Evolutionary conservation across 1,284 basidiomycete species (phyloP), one percentile per base, ranked within the genome.

Genomic region (Xerocomus amazonicus): DNA sequence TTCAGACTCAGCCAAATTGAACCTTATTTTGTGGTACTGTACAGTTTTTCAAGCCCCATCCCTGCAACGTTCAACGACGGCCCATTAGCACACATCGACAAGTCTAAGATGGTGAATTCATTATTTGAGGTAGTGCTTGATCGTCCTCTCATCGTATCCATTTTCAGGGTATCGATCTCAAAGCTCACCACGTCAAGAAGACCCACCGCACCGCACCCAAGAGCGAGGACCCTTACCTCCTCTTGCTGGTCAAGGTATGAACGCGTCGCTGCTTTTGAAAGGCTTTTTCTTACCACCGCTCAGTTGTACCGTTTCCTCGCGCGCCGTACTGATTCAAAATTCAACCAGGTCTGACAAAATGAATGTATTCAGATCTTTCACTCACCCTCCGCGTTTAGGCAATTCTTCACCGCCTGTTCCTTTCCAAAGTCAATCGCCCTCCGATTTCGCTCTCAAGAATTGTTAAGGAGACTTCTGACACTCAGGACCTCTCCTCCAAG

Each of bases 281-380:
- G 38, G 34, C 23, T 34, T 31, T 51, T 44, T 40, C 49, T 51
- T 32, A 60, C 52, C 7, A 29, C 38, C 28, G 28, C 55, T 35
- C 63, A 97, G 96, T 85, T 99, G 60, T 99, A 99, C 83, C 93
- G 96, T 67, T 99, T 99, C 86, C 80, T 99, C 59, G 95, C 96
- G 59, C 90, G 97, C 68, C 89, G 97, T 68, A 99, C 97, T 50
- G 92, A 98, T 71, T 85, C 92, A 55, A 77, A 78, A 62, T 99
- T 99, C 80, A 99, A 99, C 91, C 93, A 96, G 86, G 87, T 88
- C 55, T 38, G 56, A 59, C 51, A 49, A 35, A 26, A 41, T 23
- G 14, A 41, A 35, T 44, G 16, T 27, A 27, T 40, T 52, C 28
- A 10, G 44, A 38, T 29, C 13, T 38, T 14, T 50, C 41, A 63